Evolutionary conservation across 2,329 filamentous ascomycete species (phyloP).

Genomic region (Colletotrichum magnum): DNA sequence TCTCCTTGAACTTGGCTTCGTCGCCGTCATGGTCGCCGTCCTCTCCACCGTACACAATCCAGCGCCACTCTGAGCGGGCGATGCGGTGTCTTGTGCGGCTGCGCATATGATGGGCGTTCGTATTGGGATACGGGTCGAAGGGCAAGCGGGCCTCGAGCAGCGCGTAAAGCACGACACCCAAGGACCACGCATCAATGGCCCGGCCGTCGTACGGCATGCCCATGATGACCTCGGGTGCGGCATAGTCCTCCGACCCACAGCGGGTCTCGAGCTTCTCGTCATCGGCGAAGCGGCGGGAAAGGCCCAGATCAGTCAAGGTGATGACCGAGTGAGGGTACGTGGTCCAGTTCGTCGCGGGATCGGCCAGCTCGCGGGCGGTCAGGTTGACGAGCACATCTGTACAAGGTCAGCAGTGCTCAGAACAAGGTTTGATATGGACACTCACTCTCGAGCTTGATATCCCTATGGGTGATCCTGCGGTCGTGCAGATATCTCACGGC

Average conservation of each 20-base stretch:
- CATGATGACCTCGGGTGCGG: conserved; percentile 95
- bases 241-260: conserved; percentile 97
- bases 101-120: conserved; percentile 81
- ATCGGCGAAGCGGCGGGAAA: conserved; percentile 87
- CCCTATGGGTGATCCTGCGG: conserved; percentile 90
- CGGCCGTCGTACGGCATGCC: conserved; percentile 95
- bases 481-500: conserved; percentile 90
- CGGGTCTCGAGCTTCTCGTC: conserved; percentile 92
- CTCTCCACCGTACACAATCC: conserved; percentile 87
- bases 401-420: conserved; percentile 28
- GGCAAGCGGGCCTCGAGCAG: conserved; percentile 93
- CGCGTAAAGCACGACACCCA: conserved; percentile 93
- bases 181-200: conserved; percentile 92
- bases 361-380: conserved; percentile 75
- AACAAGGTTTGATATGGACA: conserved; percentile 39
- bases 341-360: conserved; percentile 75
- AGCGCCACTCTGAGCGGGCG: conserved; percentile 94
- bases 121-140: conserved; percentile 89
- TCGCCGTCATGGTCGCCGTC: conserved; percentile 88
- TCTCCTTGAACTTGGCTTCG: conserved; percentile 71
- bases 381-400: conserved; percentile 93
- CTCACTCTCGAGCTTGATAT: conserved; percentile 96
- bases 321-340: conserved; percentile 86
- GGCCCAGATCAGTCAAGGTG: conserved; percentile 91
- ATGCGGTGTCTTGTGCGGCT: conserved; percentile 94